Evolutionary conservation across 495 filamentous ascomycete genomes (phyloP).

Genomic region (Neurospora tetraspora): DNA sequence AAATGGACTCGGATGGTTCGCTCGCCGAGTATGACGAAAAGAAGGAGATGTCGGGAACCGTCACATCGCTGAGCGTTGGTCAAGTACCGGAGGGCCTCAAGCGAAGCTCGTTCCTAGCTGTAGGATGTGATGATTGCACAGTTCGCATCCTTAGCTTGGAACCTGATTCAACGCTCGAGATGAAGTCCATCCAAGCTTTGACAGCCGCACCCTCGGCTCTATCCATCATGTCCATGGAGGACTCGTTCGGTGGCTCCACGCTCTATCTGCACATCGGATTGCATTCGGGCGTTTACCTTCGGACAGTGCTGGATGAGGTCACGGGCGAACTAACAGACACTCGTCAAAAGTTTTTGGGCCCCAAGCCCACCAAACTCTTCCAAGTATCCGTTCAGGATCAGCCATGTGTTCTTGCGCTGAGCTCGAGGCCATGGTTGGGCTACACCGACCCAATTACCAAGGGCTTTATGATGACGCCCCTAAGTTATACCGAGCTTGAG

Average conservation of each 20-base stretch:
- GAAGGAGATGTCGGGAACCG: constrained; percentile 89
- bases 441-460: constrained; percentile 78
- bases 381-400: constrained; percentile 74
- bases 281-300: constrained; percentile 87
- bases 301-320: constrained; percentile 86
- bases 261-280: constrained; percentile 92
- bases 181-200: constrained; percentile 85
- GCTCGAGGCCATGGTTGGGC: constrained; percentile 84
- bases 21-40: constrained; percentile 93
- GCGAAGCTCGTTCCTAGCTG: constrained; percentile 81
- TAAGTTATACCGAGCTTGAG: constrained; percentile 80
- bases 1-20: constrained; percentile 84
- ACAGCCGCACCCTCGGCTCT: constrained; percentile 82
- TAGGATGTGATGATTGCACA: constrained; percentile 93
- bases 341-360: constrained; percentile 85
- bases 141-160: constrained; percentile 86
- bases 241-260: constrained; percentile 68
- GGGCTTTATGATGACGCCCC: constrained; percentile 80
- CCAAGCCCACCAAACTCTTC: constrained; percentile 78
- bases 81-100: constrained; percentile 82
- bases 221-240: constrained; percentile 90
- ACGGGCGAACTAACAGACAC: constrained; percentile 93
- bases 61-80: constrained; percentile 88
- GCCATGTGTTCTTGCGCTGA: constrained; percentile 81
- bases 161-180: constrained; percentile 80